phyloP scores from a whole-genome alignment of 2,329 filamentous ascomycete genomes.

The Hypoxylon sp. region DNA sequence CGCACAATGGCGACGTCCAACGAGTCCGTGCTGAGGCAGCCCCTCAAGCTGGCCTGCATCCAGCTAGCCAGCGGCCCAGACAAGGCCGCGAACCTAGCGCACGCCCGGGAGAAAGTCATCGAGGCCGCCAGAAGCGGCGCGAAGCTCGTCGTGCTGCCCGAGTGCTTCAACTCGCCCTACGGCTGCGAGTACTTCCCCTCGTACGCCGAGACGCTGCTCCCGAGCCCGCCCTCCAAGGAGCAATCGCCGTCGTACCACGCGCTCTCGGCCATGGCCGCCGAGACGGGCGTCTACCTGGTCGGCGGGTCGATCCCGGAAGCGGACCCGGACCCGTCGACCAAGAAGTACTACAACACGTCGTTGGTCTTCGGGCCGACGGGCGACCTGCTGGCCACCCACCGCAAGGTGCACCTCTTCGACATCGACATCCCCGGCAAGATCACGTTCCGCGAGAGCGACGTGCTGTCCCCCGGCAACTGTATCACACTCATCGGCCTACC shows the following conservation, averaged over 20 bases:
- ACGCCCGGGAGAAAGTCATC: slow-evolving; percentile 85
- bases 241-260: slow-evolving; percentile 89
- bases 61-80: slow-evolving; percentile 86
- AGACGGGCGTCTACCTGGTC: slow-evolving; percentile 84
- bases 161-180: slow-evolving; percentile 99
- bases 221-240: slow-evolving; percentile 78
- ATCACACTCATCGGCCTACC: slow-evolving; percentile 89
- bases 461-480: slow-evolving; percentile 86
- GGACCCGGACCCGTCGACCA: slow-evolving; percentile 64
- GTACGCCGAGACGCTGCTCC: slow-evolving; percentile 90
- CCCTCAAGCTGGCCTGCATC: slow-evolving; percentile 84
- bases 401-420: slow-evolving; percentile 97
- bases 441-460: slow-evolving; percentile 89
- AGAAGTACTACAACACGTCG: slow-evolving; percentile 91
- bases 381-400: slow-evolving; percentile 85
- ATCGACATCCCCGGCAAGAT: slow-evolving; percentile 98
- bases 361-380: slow-evolving; percentile 86
- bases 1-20: slow-evolving; percentile 51
- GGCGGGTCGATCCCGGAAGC: slow-evolving; percentile 95
- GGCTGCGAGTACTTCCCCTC: slow-evolving; percentile 90
- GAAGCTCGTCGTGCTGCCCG: slow-evolving; percentile 90
- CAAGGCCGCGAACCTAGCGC: slow-evolving; percentile 86
- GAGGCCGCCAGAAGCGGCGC: slow-evolving; percentile 84
- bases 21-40: slow-evolving; percentile 75
- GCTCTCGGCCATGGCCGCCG: slow-evolving; percentile 82